Base-by-base conservation (phyloP, 2,329 filamentous ascomycete genomes). In the Claviceps arundinis region DNA sequence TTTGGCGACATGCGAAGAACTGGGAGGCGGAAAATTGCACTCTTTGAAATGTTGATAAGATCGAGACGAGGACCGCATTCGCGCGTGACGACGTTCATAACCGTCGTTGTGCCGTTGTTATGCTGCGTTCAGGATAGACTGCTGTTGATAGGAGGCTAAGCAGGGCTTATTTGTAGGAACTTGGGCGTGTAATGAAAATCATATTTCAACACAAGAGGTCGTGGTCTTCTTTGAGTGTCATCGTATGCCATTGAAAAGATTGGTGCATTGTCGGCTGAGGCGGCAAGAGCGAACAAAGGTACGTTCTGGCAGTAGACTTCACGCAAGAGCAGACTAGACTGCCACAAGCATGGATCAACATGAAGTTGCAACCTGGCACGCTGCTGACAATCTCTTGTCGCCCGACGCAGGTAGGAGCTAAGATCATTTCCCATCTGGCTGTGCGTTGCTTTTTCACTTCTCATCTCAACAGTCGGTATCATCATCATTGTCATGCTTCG, bases 111-210 rank as follows among this genome's bases (percentile, higher is more conserved):
- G 30, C 9, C 40, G 48, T 42, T 37, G 19, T 38, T 47, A 9
- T 42, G 48, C 47, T 26, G 22, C 47, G 37, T 47, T n/a, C 44
- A 47, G 51, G 47, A 53, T 53, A 53, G 42, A 38, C 7, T 37
- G 37, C 42, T 26, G 43, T 37, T 47, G 47, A 30, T 47, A 47
- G 22, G 34, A 22, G 37, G 34, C 37, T 16, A 19, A 42, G 50
- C 22, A 54, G 48, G 47, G 43, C 47, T 30, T 48, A 22, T 43
- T 50, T 51, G 43, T 44, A 44, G 26, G 13, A 26, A 49, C 19
- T 26, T 4, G 19, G 53, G 50, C 47, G 52, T 51, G 51, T 48
- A 53, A 54, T 52, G 52, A 54, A 55, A 56, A 6, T 47, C 46
- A n/a, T 53, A 48, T 48, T 50, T 48, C 49, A 8, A 37, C 22